Evolutionary conservation across 139 green algal species (phyloP).

Genomic region (Ettlia oleoabundans): DNA sequence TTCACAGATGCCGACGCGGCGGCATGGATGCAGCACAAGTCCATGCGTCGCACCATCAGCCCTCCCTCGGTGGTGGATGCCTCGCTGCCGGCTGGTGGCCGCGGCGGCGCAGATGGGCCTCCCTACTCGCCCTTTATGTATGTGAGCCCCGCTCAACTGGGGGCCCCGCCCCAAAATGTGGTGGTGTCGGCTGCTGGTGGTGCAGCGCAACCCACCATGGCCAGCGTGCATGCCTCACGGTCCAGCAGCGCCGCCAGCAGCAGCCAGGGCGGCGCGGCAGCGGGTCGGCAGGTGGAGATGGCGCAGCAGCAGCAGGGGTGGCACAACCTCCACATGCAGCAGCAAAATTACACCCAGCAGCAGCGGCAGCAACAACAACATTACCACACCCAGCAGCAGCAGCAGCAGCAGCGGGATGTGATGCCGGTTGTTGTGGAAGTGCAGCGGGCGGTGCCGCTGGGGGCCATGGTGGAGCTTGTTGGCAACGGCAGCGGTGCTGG

Average conservation of each 20-base stretch:
- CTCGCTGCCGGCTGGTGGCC: neutral
- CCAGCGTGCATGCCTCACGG: no score
- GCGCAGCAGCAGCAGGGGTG: neutral
- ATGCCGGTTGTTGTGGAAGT: neutral
- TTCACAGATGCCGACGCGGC: neutral
- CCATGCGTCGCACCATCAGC: neutral
- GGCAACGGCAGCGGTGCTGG: neutral
- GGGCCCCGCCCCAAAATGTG: no score
- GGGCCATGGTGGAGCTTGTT: no score
- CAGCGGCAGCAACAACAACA: neutral
- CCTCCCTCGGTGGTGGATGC: conserved; percentile 33
- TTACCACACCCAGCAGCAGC: neutral
- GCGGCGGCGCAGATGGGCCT: neutral
- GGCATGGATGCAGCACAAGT: neutral
- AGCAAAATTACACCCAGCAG: neutral
- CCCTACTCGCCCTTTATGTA: neutral
- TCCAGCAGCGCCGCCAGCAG: no score
- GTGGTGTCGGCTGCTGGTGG: no score
- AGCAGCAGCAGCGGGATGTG: neutral
- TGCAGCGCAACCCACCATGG: no score
- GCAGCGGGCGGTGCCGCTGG: neutral
- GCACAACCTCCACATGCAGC: neutral
- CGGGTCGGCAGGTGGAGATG: neutral
- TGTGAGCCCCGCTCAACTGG: neutral
- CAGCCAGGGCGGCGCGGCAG: no score